A percentile compares a stretch with the other conserved stretches of the same genome.
Evolutionary conservation across 169 alveolate genomes (phyloP).

Genomic region (Neospora caninum): DNA sequence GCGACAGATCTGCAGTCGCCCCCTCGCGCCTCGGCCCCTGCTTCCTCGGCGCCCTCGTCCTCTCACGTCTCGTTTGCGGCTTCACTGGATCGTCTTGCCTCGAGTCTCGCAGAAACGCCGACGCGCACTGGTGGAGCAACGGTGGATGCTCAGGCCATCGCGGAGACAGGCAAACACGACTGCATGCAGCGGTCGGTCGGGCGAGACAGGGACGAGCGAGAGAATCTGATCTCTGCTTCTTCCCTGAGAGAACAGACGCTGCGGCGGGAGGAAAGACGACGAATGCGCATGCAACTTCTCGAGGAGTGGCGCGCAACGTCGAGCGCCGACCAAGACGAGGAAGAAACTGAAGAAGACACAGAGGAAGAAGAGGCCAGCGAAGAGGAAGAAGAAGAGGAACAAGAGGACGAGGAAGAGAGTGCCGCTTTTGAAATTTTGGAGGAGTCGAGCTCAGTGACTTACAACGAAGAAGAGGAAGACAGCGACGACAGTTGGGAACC

Average conservation of each 20-base stretch:
- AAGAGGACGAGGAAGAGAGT: conserved; percentile 3
- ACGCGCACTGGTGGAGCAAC: too few relatives aligned
- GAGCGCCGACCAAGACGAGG: neutral
- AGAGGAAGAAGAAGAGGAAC: neutral
- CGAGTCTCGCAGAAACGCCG: neutral
- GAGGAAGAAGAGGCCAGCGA: neutral
- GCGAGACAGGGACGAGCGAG: neutral
- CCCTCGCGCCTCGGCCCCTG: neutral
- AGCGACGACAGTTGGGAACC: conserved; percentile 8
- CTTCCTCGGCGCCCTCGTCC: neutral
- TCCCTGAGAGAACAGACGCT: neutral
- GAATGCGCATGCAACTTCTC: conserved; percentile 7
- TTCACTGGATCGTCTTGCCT: neutral
- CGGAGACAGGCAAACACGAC: neutral
- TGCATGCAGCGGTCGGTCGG: neutral
- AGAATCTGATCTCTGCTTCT: neutral
- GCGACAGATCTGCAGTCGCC: conserved; percentile 16
- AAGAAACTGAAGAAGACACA: neutral
- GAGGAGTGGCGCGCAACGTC: neutral
- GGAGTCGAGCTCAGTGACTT: too few relatives aligned
- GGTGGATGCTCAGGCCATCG: neutral
- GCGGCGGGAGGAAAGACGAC: neutral
- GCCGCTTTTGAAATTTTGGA: neutral
- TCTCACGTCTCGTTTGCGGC: neutral
- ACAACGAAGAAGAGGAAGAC: neutral